These are phyloP conservation scores for Tulasnella sp. DNA, from an alignment of 768 basidiomycete species.

Conservation along the genomic window DNA sequence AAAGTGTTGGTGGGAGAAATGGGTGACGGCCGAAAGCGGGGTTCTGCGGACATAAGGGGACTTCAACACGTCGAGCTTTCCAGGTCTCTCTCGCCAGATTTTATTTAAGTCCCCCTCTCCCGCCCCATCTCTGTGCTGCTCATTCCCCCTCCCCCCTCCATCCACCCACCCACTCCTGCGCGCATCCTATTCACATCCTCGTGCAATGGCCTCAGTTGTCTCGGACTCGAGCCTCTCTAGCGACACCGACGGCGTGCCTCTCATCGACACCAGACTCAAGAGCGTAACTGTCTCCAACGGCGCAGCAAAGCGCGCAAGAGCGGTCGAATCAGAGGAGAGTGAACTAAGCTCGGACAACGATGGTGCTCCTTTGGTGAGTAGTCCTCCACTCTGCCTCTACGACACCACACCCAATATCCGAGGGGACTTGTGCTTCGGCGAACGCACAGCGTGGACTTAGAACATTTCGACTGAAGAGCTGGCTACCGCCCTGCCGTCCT, in stretches of 20 bases:
- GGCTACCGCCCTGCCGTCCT: background rate
- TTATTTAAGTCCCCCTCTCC: constrained; percentile 32
- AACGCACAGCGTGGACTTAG: constrained; percentile 23
- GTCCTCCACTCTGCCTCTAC: background rate
- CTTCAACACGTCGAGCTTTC: constrained; percentile 16
- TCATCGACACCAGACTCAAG: background rate
- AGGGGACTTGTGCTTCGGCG: constrained; percentile 23
- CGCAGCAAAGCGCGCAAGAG: constrained; percentile 2
- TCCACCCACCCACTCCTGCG: constrained; percentile 17
- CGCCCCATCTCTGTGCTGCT: constrained; percentile 28
- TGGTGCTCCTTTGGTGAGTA: constrained; percentile 15
- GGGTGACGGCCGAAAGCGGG: constrained; percentile 1
- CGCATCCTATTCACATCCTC: background rate
- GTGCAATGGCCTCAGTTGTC: constrained; percentile 5
- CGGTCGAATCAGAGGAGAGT: constrained; percentile 14
- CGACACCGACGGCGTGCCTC: constrained; percentile 27
- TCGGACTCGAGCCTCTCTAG: constrained; percentile 18
- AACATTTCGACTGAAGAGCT: background rate
- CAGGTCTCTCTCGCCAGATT: constrained; percentile 14
- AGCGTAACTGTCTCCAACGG: constrained; percentile 1
- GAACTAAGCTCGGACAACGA: constrained; percentile 21
- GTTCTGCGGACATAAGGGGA: background rate
- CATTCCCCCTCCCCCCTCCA: constrained; percentile 31
- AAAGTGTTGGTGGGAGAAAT: constrained; percentile 29
- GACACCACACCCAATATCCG: constrained; percentile 4